Percentiles rank a stretch among this genome's conserved stretches.
Evolutionary conservation across 306 rosid genomes (phyloP).

Genomic region (Lupinus albus): DNA sequence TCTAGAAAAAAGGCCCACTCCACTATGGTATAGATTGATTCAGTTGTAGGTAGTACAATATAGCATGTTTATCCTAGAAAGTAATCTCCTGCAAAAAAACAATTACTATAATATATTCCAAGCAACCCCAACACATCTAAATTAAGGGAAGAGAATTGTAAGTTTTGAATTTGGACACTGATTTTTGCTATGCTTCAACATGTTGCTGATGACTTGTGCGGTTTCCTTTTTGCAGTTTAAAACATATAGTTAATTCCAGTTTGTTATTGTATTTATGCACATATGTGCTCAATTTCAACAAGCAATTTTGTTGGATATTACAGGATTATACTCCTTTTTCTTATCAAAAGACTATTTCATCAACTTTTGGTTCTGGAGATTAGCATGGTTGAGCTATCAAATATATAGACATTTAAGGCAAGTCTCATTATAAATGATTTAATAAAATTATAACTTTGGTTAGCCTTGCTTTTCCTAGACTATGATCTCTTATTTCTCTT

Average conservation of each 20-base stretch:
- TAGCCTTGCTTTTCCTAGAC: conserved; percentile 4
- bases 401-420: conserved; percentile 94
- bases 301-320: conserved; percentile 39
- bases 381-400: conserved; percentile 75
- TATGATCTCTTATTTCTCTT: conserved; percentile 12
- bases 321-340: conserved; percentile 94
- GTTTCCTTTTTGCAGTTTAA: conserved; percentile 24
- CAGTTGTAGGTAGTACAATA: too few species aligned
- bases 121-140: too few species aligned
- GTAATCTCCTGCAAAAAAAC: too few species aligned
- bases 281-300: too few species aligned
- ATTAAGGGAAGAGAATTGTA: conserved; percentile 95
- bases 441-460: conserved; percentile 8
- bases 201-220: conserved; percentile 12
- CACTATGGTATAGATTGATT: too few species aligned
- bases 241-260: too few species aligned
- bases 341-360: conserved; percentile 74
- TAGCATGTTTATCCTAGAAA: too few species aligned
- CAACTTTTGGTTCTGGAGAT: conserved; percentile 91
- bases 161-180: conserved; percentile 40
- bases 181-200: conserved; percentile 17
- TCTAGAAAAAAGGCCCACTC: too few species aligned
- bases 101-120: too few species aligned
- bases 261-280: too few species aligned
- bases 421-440: conserved; percentile 27